A percentile compares a stretch with the other conserved stretches of the same genome.
These are phyloP conservation scores for Podila horticola DNA, from an alignment of 192 early-diverging fungal genomes.

Conservation along the genomic window DNA sequence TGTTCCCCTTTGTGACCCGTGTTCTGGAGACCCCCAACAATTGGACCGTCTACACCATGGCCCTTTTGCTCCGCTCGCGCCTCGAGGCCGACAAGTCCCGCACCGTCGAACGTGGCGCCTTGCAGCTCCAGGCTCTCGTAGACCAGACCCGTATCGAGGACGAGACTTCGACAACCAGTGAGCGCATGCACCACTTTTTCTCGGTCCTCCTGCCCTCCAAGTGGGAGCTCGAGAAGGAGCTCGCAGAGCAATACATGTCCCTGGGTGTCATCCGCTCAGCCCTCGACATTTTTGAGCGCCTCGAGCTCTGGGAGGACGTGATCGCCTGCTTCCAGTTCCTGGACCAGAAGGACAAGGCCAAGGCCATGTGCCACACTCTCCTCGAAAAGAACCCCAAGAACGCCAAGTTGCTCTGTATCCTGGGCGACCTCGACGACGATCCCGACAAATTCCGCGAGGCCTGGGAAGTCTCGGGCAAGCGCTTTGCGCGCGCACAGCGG, in stretches of 20 bases:
- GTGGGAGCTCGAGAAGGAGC: slow-evolving; percentile 96
- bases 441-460: slow-evolving; percentile 84
- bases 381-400: slow-evolving; percentile 71
- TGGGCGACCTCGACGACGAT: slow-evolving; percentile 89
- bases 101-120: slow-evolving; percentile 87
- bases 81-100: slow-evolving; percentile 87
- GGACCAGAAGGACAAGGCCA: slow-evolving; percentile 89
- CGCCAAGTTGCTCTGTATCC: slow-evolving; percentile 88
- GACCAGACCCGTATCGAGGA: slow-evolving; percentile 82
- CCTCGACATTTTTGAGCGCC: slow-evolving; percentile 92
- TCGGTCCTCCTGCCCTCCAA: slow-evolving; percentile 86
- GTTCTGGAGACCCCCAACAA: slow-evolving; percentile 95
- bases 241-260: slow-evolving; percentile 84
- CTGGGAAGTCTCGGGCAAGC: slow-evolving; percentile 86
- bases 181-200: slow-evolving; percentile 86
- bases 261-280: slow-evolving; percentile 92
- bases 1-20: slow-evolving; percentile 92
- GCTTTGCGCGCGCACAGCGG: slow-evolving; percentile 95
- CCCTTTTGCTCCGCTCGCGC: slow-evolving; percentile 87
- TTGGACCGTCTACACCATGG: slow-evolving; percentile 99
- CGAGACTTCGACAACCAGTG: slow-evolving; percentile 73
- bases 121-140: slow-evolving; percentile 97
- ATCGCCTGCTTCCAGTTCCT: slow-evolving; percentile 89
- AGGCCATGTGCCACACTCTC: slow-evolving; percentile 75
- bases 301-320: slow-evolving; percentile 97